These are phyloP conservation scores for Neophaeococcomyces aloes DNA, from an alignment of 2,329 filamentous ascomycete genomes.

Conservation along the genomic window DNA sequence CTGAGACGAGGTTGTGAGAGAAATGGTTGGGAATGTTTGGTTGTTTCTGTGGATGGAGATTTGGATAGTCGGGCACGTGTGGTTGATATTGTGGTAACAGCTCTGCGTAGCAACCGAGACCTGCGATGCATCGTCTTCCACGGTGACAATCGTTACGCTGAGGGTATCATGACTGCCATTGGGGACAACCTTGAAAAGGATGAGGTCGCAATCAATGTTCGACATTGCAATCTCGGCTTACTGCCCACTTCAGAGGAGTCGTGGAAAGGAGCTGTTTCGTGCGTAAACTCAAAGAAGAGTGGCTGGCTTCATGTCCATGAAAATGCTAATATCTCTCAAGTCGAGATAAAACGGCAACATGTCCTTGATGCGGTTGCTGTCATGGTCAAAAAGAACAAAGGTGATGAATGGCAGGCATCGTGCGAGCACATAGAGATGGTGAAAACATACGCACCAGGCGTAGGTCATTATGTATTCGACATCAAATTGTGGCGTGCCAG, in stretches of 20 bases:
- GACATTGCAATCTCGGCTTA: constrained; percentile 51
- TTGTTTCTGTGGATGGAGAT: constrained; percentile 39
- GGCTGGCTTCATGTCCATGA: constrained; percentile 54
- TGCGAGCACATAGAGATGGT: constrained; percentile 41
- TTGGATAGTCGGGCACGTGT: constrained; percentile 16
- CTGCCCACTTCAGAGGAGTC: constrained; percentile 42
- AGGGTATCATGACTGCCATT: constrained; percentile 30
- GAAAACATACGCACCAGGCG: constrained; percentile 52
- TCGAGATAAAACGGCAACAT: constrained; percentile 33
- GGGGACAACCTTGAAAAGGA: constrained; percentile 23
- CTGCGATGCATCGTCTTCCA: constrained; percentile 57
- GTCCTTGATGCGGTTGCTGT: constrained; percentile 29
- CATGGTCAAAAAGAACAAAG: constrained; percentile 18
- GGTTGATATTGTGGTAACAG: constrained; percentile 26
- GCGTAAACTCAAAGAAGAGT: constrained; percentile 35
- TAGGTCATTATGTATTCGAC: constrained; percentile 53
- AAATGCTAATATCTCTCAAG: constrained; percentile 42
- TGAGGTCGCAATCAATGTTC: constrained; percentile 28
- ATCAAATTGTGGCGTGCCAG: constrained; percentile 27
- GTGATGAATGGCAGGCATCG: constrained; percentile 17
- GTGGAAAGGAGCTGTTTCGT: constrained; percentile 40
- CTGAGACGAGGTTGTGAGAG: constrained; percentile 61
- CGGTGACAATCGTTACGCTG: constrained; percentile 54
- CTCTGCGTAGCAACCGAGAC: constrained; percentile 17
- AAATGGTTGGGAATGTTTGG: constrained; percentile 55